Base-by-base conservation (phyloP, 1,284 basidiomycete species). In the Tilletiopsis washingtonensis region DNA sequence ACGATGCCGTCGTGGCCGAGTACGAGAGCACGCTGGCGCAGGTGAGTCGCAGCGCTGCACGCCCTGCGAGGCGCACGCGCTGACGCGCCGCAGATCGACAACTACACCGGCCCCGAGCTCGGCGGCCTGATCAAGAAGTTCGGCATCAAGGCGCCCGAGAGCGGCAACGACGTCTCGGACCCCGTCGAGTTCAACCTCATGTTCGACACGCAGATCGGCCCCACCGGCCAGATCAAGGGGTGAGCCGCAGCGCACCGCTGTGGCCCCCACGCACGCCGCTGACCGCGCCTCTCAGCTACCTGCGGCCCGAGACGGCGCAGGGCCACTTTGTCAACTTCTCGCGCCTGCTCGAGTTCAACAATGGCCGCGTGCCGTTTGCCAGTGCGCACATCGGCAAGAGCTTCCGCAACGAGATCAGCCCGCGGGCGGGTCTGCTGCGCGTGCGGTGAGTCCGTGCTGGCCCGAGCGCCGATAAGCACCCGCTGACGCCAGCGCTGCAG, bases 301-400 rank as follows among this genome's bases (percentile, higher is more conserved):
- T 99, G 47, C 90, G 93, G 23, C 94, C 94, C 9, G 93, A 98
- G 76, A 99, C 93, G 0, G 93, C 94, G 0, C 94, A 98, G 75
- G 91, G 94, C 51, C 93, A 98, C 76, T 99, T 99, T 80, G 83
- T 97, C 74, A 98, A 98, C 81, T 99, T 99, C 79, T 84, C 84
- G 61, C 85, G 93, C 39, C 80, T 99, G 29, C 84, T 97, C 60
- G 93, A 97, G 51, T 98, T 94, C 80, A 98, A 98, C 80, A 94
- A 97, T 74, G 89, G 89, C 32, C 84, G 86, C 36, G 78, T 99
- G 21, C 93, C 93, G 2, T 99, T 98, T 72, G 94, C 93, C 12
- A 93, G 88, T 48, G 94, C 94, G 1, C 91, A 96, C 75, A 89
- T 99, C 64, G 94, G 94, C 49, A 84, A 88, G 60, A 84, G 87